phyloP scores from a whole-genome alignment of 192 early-diverging fungal genomes.

The Coemansia sp. region DNA sequence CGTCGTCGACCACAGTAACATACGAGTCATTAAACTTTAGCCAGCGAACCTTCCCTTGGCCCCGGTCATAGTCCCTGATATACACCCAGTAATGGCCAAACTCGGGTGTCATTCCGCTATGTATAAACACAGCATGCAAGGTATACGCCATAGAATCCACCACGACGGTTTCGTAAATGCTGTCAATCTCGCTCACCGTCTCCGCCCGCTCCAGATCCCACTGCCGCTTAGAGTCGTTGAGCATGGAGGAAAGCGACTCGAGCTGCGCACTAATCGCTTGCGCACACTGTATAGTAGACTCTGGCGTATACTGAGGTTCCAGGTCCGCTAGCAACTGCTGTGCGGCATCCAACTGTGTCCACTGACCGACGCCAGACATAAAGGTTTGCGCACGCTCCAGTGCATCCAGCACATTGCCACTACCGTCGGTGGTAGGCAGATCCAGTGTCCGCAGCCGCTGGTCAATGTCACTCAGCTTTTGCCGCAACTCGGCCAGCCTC shows the following conservation, averaged over 20 bases:
- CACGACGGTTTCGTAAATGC: conserved; percentile 21
- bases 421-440: conserved; percentile 18
- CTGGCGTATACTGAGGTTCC: background rate
- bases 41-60: conserved; percentile 58
- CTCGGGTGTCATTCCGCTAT: conserved; percentile 66
- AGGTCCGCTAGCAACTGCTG: conserved; percentile 23
- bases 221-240: conserved; percentile 7
- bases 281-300: background rate
- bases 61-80: conserved; percentile 58
- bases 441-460: conserved; percentile 9
- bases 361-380: conserved; percentile 26
- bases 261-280: conserved; percentile 5
- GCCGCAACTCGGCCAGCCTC: conserved; percentile 5
- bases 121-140: conserved; percentile 80
- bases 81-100: conserved; percentile 84
- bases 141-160: conserved; percentile 55
- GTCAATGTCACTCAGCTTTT: background rate
- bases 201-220: conserved; percentile 18
- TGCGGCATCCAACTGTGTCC: conserved; percentile 21
- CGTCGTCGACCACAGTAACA: conserved; percentile 61
- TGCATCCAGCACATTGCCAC: conserved; percentile 21
- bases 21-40: conserved; percentile 75
- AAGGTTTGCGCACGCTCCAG: conserved; percentile 32
- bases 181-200: conserved; percentile 5
- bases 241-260: background rate